Base-by-base conservation (phyloP, 192 early-diverging fungal genomes). In the Rhizoclosmatium globosum region DNA sequence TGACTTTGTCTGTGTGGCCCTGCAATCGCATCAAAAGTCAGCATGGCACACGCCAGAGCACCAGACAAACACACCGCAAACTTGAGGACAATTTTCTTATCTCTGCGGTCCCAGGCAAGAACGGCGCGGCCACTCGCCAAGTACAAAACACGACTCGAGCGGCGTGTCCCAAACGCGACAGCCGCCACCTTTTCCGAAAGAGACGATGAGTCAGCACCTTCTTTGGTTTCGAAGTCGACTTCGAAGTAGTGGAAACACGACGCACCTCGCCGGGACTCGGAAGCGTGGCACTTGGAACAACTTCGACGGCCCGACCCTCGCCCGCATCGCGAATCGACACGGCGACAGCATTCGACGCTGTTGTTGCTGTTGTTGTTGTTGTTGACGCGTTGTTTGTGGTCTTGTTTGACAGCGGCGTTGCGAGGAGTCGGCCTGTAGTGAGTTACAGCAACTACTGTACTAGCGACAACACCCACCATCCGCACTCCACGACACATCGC, bases 31-130 rank as follows among this genome's bases (percentile, higher is more conserved):
- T 15, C 76, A 43, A 21, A 66, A 42, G 13, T 38, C 67, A 56
- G 13, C 68, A 81, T 71, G 46, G 39, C 19, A 60, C 64, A 15
- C 50, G 43, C 3, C 11, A 11, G 0, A 45, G 39, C 43, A 44
- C 13, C 19, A 44, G 47, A 13, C 23, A 57, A 64, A 68, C 78
- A 45, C 68, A 68, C 79, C 77, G 57, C 4, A 53, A n/a, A 47
- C 46, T 31, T 47, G 57, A n/a, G 17, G 19, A 38, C 44, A 9
- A 64, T 21, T 57, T 78, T 62, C 3, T 56, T 7, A 19, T 78
- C 76, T 50, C 65, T 66, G 43, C 57, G 61, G 66, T 84, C 83
- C 83, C 83, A 84, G 39, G 82, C 58, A 43, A 82, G 31, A 4
- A 66, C 46, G 3, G 45, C 39, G 11, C 62, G 45, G 15, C 67